A percentile compares a stretch with the other conserved stretches of the same genome.
These are phyloP conservation scores for Fusarium coicis DNA, from an alignment of 2,329 filamentous ascomycete genomes.

Conservation along the genomic window DNA sequence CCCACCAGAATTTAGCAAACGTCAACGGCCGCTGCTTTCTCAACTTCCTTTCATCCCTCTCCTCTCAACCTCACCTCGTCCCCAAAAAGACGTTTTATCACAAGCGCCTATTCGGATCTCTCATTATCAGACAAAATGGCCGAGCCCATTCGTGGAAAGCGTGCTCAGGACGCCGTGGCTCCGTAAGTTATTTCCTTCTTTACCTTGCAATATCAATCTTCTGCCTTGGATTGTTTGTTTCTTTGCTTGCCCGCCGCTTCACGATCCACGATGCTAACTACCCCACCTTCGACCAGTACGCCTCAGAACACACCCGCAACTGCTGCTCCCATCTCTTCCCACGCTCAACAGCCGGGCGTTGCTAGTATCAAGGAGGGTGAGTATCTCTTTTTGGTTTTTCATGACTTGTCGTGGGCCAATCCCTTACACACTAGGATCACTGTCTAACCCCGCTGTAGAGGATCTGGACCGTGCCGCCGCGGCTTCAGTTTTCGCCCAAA, in stretches of 20 bases:
- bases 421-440: slow-evolving; percentile 1
- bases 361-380: slow-evolving; percentile 97
- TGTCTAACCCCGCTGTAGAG: slow-evolving; percentile 66
- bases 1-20: slow-evolving; percentile 55
- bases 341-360: slow-evolving; percentile 93
- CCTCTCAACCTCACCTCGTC: slow-evolving; percentile 46
- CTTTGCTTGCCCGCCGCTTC: slow-evolving; percentile 37
- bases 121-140: slow-evolving; percentile 61
- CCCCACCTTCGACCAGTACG: slow-evolving; percentile 75
- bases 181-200: slow-evolving; percentile 60
- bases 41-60: slow-evolving; percentile 50
- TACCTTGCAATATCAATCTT: slow-evolving; percentile 20
- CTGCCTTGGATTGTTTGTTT: slow-evolving; percentile 22
- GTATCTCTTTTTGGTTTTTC: slow-evolving; percentile 46
- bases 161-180: slow-evolving; percentile 65
- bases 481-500: slow-evolving; percentile 93
- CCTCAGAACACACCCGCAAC: slow-evolving; percentile 97
- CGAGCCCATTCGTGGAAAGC: slow-evolving; percentile 73
- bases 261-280: slow-evolving; percentile 50
- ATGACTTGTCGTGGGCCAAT: slow-evolving; percentile 5
- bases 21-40: slow-evolving; percentile 49
- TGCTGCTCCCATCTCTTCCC: slow-evolving; percentile 96
- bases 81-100: slow-evolving; percentile 46
- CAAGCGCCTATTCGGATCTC: slow-evolving; percentile 41
- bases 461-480: slow-evolving; percentile 88